Evolutionary conservation across 208 protist species (phyloP).

Genomic region (Naegleria lovaniensis): DNA sequence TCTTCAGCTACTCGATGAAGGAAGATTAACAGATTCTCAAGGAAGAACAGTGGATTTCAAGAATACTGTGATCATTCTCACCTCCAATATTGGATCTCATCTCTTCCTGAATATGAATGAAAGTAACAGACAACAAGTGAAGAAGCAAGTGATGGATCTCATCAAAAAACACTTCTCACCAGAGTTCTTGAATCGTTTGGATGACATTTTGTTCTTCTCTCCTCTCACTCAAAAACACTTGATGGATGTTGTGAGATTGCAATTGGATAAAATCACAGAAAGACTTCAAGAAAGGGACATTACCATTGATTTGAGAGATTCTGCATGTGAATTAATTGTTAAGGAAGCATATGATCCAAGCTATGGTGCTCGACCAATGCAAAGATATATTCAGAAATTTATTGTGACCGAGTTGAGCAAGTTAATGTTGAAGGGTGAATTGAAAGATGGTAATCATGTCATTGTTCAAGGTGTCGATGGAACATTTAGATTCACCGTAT

Average conservation of each 20-base stretch:
- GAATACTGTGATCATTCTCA: constrained; percentile 97
- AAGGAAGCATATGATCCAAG: constrained; percentile 62
- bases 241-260: constrained; percentile 48
- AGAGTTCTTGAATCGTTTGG: constrained; percentile 34
- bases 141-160: not conserved
- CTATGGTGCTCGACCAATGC: constrained; percentile 78
- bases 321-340: constrained; percentile 63
- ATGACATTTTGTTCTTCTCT: constrained; percentile 28
- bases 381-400: constrained; percentile 74
- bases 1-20: constrained; percentile 97
- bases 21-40: constrained; percentile 93
- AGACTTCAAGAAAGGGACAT: constrained; percentile 62
- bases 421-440: constrained; percentile 67
- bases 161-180: constrained; percentile 18
- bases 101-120: constrained; percentile 68
- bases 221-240: constrained; percentile 43
- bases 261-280: constrained; percentile 58
- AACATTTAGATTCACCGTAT: not conserved
- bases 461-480: not conserved
- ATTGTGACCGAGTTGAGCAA: constrained; percentile 73
- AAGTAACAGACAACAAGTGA: constrained; percentile 10
- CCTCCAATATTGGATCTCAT: constrained; percentile 87
- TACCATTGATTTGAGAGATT: constrained; percentile 49
- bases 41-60: constrained; percentile 94
- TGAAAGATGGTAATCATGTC: constrained; percentile 45